Percentiles rank a stretch among this genome's conserved stretches.
These are phyloP conservation scores for Neospora caninum DNA, from an alignment of 169 alveolate genomes.

Conservation along the genomic window DNA sequence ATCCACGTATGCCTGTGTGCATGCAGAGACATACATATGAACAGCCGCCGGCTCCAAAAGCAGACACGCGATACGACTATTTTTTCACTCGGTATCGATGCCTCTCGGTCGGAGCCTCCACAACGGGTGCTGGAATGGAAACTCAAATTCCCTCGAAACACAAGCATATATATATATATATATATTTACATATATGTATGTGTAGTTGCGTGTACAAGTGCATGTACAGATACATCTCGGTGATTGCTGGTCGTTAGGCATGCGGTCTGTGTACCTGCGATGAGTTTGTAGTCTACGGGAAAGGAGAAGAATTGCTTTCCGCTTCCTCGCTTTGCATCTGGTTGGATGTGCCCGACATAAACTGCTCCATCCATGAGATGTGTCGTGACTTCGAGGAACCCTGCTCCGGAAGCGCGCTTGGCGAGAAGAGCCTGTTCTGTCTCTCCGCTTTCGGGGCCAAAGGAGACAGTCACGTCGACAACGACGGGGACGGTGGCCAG, in stretches of 20 bases:
- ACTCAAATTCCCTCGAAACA: no score
- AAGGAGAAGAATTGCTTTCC: not conserved
- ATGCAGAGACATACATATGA: no score
- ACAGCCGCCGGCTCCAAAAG: no score
- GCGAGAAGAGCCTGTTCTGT: not conserved
- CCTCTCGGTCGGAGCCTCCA: no score
- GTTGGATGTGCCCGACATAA: not conserved
- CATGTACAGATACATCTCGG: not conserved
- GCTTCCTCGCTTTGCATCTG: not conserved
- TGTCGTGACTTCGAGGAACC: not conserved
- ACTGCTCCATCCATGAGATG: not conserved
- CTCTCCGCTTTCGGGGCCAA: not conserved
- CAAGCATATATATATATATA: not conserved
- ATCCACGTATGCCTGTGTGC: no score
- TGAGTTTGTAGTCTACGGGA: not conserved
- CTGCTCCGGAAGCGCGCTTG: not conserved
- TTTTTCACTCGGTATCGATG: no score
- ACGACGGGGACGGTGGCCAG: not conserved
- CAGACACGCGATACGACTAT: no score
- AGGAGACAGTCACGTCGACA: not conserved
- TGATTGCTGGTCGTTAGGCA: not conserved
- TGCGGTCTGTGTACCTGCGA: not conserved
- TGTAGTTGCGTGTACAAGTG: not conserved
- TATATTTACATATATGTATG: not conserved
- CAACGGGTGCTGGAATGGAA: no score